Conservation (phyloP, 345 rosid genomes). For the Carallia brachiata region DNA sequence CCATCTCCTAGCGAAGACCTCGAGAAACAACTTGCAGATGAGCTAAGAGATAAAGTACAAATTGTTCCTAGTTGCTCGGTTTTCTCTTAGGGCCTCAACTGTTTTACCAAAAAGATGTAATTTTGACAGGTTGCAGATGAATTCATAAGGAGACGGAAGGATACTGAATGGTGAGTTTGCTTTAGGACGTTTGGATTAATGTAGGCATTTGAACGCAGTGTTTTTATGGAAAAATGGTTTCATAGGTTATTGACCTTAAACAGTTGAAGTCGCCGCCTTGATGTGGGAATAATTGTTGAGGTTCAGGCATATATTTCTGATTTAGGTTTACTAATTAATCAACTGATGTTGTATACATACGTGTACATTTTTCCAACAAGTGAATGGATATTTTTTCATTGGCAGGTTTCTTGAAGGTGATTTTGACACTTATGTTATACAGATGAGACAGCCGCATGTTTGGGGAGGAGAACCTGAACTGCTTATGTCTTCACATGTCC, state of each 20-base stretch:
- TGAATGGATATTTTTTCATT: constrained; percentile 9
- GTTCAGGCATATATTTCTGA: background rate
- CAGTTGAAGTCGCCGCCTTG: background rate
- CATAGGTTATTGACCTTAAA: background rate
- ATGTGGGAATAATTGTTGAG: background rate
- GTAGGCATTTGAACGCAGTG: background rate
- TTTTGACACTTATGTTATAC: constrained; percentile 50
- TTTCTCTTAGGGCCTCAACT: background rate
- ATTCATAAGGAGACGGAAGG: constrained; percentile 58
- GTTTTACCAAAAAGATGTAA: constrained; percentile 10
- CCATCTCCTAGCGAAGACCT: constrained; percentile 50
- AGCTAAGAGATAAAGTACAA: constrained; percentile 57
- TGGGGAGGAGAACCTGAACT: constrained; percentile 86
- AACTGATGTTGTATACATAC: background rate
- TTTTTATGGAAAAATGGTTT: background rate
- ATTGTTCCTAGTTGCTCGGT: background rate
- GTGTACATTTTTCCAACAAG: background rate
- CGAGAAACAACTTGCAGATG: constrained; percentile 62
- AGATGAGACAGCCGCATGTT: constrained; percentile 58
- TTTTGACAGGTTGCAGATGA: constrained; percentile 60
- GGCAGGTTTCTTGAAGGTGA: constrained; percentile 64
- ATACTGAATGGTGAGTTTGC: constrained; percentile 55
- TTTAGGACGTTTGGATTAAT: constrained; percentile 11
- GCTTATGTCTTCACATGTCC: constrained; percentile 69
- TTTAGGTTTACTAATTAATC: background rate